Conservation (phyloP, 2,329 filamentous ascomycete genomes). For the Fusarium nurragi region DNA sequence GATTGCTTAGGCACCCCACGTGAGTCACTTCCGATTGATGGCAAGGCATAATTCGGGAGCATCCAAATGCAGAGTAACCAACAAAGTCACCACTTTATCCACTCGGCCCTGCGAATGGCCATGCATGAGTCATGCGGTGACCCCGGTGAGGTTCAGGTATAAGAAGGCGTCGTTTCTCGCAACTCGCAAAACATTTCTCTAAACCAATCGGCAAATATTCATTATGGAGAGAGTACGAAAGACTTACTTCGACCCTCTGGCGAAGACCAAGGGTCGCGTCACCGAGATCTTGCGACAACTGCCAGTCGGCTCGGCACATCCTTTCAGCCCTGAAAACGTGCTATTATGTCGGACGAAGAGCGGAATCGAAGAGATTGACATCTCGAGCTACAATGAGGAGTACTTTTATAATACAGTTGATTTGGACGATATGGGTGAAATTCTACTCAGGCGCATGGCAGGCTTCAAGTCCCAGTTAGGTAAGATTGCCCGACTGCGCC, state of each 20-base stretch:
- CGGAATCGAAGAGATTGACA: constrained; percentile 11
- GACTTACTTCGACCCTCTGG: constrained; percentile 23
- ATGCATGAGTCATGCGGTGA: neutral
- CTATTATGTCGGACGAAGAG: constrained; percentile 8
- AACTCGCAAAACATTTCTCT: neutral
- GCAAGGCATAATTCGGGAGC: neutral
- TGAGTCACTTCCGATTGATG: neutral
- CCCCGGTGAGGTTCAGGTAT: neutral
- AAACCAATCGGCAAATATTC: neutral
- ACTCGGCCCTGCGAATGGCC: neutral
- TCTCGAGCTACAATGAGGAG: constrained; percentile 1
- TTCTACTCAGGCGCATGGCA: neutral
- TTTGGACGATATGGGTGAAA: constrained; percentile 1
- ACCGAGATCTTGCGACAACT: neutral
- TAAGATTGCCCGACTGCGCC: neutral
- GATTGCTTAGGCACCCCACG: neutral
- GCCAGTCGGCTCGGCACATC: constrained; percentile 15
- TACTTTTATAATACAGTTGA: constrained; percentile 18
- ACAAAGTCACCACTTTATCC: neutral
- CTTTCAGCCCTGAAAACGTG: constrained; percentile 13
- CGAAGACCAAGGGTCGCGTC: constrained; percentile 20
- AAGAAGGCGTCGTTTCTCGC: neutral
- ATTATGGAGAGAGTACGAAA: constrained; percentile 24
- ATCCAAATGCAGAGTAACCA: neutral
- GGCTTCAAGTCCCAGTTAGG: neutral